Evolutionary conservation across 176 grass and related monocot genomes (phyloP), one percentile per base, ranked within the genome.

Genomic region (Avena insularis): DNA sequence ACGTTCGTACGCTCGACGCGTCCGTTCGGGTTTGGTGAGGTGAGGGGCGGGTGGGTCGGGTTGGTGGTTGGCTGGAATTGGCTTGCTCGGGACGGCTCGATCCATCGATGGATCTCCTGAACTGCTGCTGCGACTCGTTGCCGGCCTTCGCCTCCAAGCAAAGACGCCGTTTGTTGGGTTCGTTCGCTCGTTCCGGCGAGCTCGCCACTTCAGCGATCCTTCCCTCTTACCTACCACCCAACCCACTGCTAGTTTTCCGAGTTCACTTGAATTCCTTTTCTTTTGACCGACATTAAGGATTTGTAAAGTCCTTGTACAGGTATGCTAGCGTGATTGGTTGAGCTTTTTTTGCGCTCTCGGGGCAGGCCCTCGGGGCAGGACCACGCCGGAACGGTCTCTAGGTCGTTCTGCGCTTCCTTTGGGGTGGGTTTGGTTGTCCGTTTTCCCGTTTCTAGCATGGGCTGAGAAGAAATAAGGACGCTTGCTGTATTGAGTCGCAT

Each of bases 131-230:
- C 29, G 3, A 12, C 29, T 40, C 46, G 79, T 87, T 76, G 89
- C 85, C 85, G 89, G 35, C 81, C 86, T 91, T 91, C 8, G 82
- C 86, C 61, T 91, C 90, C 86, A 88, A 88, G 90, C 90, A 88
- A 83, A 91, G 81, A 58, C 4, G n/a, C 49, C 79, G 49, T 21
- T 2, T 6, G 23, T 50, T 77, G 35, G 55, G 11, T 12, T 50
- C 2, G 29, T 38, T 38, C 33, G 2, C 20, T 71, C 8, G 17
- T 35, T 17, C 66, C 5, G 15, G 14, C 9, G 70, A 66, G 31
- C 14, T 82, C 70, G 16, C 60, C 60, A 35, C 71, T 49, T 76
- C 47, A 75, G 7, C 65, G 33, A 9, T 48, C 11, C 46, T 27
- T 55, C 58, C 64, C 84, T 9, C 60, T 76, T 6, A 21, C 68